Evolutionary conservation across 1,284 basidiomycete species (phyloP).

Genomic region (Salmacisia buchloeana): DNA sequence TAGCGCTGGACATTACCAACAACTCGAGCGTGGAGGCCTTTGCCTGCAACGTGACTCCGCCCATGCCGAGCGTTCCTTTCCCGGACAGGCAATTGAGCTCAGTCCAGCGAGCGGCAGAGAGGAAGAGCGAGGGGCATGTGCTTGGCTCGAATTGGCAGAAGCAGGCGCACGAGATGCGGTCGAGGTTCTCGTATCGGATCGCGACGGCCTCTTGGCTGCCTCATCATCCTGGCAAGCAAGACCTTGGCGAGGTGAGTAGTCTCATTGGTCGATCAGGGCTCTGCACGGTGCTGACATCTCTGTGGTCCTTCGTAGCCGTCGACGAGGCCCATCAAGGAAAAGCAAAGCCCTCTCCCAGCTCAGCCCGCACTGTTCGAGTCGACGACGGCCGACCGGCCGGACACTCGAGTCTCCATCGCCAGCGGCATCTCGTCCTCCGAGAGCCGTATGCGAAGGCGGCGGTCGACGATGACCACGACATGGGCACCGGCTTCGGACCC

Average conservation of each 20-base stretch:
- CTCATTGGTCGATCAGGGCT: too few species aligned
- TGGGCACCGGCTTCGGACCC: not conserved
- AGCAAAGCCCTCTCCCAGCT: constrained; percentile 5
- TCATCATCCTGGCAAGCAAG: not conserved
- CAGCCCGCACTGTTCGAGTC: not conserved
- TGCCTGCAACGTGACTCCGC: constrained; percentile 9
- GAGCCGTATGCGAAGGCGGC: not conserved
- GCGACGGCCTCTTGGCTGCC: not conserved
- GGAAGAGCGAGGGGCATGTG: not conserved
- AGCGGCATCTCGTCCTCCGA: not conserved
- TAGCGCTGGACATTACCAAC: not conserved
- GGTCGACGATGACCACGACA: not conserved
- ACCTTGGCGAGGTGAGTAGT: not conserved
- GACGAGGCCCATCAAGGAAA: not conserved
- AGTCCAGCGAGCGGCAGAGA: not conserved
- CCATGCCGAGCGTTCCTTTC: not conserved
- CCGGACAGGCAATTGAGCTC: not conserved
- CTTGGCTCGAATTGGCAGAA: not conserved
- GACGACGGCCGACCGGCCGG: not conserved
- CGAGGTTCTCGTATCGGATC: not conserved
- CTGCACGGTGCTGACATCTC: not conserved
- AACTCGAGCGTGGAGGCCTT: constrained; percentile 2
- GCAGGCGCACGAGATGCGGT: not conserved
- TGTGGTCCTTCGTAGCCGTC: not conserved
- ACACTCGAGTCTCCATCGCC: not conserved